Conservation (phyloP, 257 asterid genomes). For the Osmanthus fragrans region DNA sequence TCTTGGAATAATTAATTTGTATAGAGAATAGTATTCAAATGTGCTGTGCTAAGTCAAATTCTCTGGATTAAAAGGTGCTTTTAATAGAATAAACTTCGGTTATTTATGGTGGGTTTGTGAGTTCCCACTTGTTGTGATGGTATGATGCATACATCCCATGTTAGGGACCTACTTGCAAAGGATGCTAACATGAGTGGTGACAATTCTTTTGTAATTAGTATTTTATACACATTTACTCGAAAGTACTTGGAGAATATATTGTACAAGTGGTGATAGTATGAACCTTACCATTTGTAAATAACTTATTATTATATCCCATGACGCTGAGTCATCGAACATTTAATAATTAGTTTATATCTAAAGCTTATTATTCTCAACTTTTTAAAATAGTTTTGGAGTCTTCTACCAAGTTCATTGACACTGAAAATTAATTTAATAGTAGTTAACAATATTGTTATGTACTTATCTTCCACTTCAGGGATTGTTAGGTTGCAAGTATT, state of each 20-base stretch:
- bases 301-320: not conserved
- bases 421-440: not conserved
- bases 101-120: conserved; percentile 19
- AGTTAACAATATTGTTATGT: not conserved
- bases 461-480: not conserved
- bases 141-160: conserved; percentile 44
- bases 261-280: not conserved
- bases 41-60: conserved; percentile 42
- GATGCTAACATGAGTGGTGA: not conserved
- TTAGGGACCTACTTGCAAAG: conserved; percentile 36
- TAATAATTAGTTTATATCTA: not conserved
- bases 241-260: not conserved
- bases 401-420: not conserved
- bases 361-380: not conserved
- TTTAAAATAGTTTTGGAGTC: too few relatives aligned
- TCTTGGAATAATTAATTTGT: not conserved
- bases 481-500: not conserved
- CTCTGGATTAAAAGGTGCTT: conserved; percentile 34
- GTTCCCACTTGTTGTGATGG: conserved; percentile 50
- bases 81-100: not conserved
- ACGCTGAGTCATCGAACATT: not conserved
- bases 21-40: conserved; percentile 19
- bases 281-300: too few relatives aligned
- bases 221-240: not conserved
- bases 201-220: not conserved